Evolutionary conservation across 2,329 filamentous ascomycete genomes (phyloP).

Genomic region (Leptodontidium sp.): DNA sequence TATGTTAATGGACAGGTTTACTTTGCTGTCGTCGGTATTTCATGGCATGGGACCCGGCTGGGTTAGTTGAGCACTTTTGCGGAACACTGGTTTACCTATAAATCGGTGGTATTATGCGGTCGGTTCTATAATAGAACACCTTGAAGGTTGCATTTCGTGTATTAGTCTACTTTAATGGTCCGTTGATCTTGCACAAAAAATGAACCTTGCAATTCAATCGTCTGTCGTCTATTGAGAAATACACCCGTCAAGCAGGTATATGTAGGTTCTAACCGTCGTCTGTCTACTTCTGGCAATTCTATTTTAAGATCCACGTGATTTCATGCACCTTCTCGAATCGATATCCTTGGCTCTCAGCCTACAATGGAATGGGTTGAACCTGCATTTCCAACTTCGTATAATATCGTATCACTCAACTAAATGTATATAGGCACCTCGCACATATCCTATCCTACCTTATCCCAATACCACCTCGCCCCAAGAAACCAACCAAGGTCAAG

Average conservation of each 20-base stretch:
- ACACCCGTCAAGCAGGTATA: background rate
- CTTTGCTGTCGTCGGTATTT: conserved; percentile 24
- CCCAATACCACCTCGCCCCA: background rate
- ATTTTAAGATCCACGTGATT: conserved; percentile 11
- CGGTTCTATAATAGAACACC: conserved; percentile 8
- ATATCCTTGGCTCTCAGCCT: conserved; percentile 11
- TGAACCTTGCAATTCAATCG: background rate
- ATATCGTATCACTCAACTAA: background rate
- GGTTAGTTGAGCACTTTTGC: conserved; percentile 25
- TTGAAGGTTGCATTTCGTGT: conserved; percentile 26
- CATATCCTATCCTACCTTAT: background rate
- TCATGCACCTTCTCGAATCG: conserved; percentile 8
- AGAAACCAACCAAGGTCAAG: background rate
- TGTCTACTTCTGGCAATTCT: background rate
- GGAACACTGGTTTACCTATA: conserved; percentile 9
- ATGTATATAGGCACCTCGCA: conserved; percentile 4
- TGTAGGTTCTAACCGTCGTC: background rate
- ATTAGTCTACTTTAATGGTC: conserved; percentile 29
- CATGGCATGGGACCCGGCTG: conserved; percentile 23
- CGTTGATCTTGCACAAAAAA: conserved; percentile 1
- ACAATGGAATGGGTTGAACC: conserved; percentile 4
- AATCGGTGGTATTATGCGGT: conserved; percentile 11
- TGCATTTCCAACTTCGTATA: conserved; percentile 10
- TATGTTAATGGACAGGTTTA: conserved; percentile 19
- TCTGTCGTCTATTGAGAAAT: background rate